Evolutionary conservation across 805 yeast species (phyloP), one percentile per base, ranked within the genome.

Genomic region (Cyberlindnera japonica): DNA sequence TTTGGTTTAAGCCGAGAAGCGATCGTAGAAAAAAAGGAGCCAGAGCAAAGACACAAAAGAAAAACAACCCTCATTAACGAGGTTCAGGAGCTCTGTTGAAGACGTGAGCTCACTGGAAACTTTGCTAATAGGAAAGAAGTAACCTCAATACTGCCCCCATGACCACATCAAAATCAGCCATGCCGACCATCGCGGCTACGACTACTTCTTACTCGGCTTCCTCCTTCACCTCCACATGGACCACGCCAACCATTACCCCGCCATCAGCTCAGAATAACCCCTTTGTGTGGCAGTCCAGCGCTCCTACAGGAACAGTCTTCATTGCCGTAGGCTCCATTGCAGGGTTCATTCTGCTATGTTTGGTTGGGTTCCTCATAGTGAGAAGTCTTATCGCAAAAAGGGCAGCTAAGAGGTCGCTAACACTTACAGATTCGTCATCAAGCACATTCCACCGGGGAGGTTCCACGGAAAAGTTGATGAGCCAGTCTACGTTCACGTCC

Each of bases 251-350:
- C 1, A 64, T 68, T 21, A 59, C 64, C 8, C 71, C 69, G 2
- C 95, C 95, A 0, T 65, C 81, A 2, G 69, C 75, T 29, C 51
- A 50, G 14, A 63, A 71, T 36, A 87, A 87, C 59, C 95, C 95
- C 10, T 79, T 72, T 53, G 68, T 87, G 15, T 62, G 72, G 49
- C 61, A 65, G 33, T 61, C 78, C 6, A 55, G 55, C 16, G 67
- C 70, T 33, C 86, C 89, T 1, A 71, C 75, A 34, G 95, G 95
- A 2, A 83, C 93, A 1, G 89, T 88, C 3, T 87, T 86, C 62
- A 87, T 88, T 37, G 83, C 85, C 0, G 83, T 86, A 31, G 95
- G 95, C 2, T 68, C 82, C 10, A 68, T 81, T 27, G 77, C 81
- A 5, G 85, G 81, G 0, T 79, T 77, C 27, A 63, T 83, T 4